phyloP scores from a whole-genome alignment of 23 red algal species.

The Agarophyton chilense region DNA sequence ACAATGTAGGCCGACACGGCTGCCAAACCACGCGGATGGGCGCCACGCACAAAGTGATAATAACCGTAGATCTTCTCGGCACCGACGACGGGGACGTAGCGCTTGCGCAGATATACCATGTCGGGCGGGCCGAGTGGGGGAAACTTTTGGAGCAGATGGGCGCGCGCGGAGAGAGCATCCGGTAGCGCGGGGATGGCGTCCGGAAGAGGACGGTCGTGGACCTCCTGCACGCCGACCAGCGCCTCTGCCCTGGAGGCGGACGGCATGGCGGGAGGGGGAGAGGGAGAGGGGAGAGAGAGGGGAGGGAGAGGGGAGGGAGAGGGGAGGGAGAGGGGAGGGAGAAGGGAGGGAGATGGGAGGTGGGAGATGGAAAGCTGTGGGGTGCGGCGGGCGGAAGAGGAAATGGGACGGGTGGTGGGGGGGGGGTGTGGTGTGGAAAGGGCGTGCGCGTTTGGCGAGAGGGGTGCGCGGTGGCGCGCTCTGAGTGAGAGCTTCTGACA shows the following conservation, averaged over 20 bases:
- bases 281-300: background rate
- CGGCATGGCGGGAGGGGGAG: slow-evolving; percentile 25
- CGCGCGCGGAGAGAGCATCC: slow-evolving; percentile 38
- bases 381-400: background rate
- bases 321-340: background rate
- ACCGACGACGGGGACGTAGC: slow-evolving; percentile 79
- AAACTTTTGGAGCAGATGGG: slow-evolving; percentile 18
- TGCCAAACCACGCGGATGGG: slow-evolving; percentile 46
- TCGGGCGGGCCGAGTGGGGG: slow-evolving; percentile 76
- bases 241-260: slow-evolving; percentile 58
- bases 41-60: slow-evolving; percentile 93
- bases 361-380: background rate
- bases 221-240: slow-evolving; percentile 64
- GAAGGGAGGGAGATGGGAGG: no score
- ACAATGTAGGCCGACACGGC: slow-evolving; percentile 87
- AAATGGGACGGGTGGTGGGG: background rate
- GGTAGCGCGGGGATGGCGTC: background rate
- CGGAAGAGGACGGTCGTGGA: slow-evolving; percentile 14
- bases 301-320: background rate
- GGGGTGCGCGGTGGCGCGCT: no score
- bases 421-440: background rate
- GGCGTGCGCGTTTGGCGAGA: no score
- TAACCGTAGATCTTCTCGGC: slow-evolving; percentile 72
- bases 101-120: slow-evolving; percentile 79
- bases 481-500: no score